A percentile compares a stretch with the other conserved stretches of the same genome.
Conservation (phyloP, 2,329 filamentous ascomycete species). For the Botryotinia calthae region DNA sequence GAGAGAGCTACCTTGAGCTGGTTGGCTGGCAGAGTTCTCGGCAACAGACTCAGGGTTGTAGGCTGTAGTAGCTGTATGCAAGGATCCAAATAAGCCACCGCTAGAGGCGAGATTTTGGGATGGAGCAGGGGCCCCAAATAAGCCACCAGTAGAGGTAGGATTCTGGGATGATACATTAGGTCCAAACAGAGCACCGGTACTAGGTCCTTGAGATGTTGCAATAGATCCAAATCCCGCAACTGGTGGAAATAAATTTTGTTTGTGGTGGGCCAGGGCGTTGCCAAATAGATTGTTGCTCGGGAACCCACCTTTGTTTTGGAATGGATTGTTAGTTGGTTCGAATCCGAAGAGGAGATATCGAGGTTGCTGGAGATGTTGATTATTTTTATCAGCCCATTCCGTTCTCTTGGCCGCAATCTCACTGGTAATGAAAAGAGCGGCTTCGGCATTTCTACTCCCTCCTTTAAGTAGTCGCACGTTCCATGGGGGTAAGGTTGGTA, state of each 20-base stretch:
- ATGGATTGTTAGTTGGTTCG: neutral
- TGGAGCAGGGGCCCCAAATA: neutral
- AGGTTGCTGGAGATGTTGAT: constrained; percentile 37
- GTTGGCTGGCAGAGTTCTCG: neutral
- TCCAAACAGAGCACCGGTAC: neutral
- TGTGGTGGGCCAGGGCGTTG: neutral
- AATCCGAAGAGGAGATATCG: constrained; percentile 12
- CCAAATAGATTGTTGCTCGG: neutral
- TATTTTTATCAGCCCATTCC: constrained; percentile 24
- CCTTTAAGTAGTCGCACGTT: constrained; percentile 43
- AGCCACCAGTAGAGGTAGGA: neutral
- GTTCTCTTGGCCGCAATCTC: constrained; percentile 42
- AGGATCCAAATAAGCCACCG: neutral
- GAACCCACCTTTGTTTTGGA: constrained; percentile 6
- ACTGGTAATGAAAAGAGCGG: constrained; percentile 28
- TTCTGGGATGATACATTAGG: neutral
- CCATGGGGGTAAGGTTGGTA: constrained; percentile 48
- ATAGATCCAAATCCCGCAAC: neutral
- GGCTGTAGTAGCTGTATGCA: neutral
- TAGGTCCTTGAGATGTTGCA: neutral
- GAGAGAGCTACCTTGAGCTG: neutral
- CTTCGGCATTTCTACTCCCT: constrained; percentile 22
- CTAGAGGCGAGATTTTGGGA: neutral
- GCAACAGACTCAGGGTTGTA: neutral
- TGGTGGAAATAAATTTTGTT: constrained; percentile 1